Evolutionary conservation across 1,284 basidiomycete species (phyloP), one percentile per base, ranked within the genome.

Genomic region (Cutaneotrichosporon cavernicola): DNA sequence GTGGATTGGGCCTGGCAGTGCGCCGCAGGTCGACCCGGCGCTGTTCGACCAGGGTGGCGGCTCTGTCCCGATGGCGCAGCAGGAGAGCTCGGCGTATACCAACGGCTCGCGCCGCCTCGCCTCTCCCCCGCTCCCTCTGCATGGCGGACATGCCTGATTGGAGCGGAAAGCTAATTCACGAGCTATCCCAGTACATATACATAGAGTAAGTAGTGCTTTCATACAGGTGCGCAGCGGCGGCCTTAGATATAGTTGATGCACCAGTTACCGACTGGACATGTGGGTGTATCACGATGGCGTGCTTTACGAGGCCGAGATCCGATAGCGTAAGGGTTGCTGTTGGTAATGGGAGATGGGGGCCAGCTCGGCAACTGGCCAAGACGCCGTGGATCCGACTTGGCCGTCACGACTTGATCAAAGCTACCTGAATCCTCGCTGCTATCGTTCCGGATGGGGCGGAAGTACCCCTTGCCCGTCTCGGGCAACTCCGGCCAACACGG

Each of bases 1-100:
- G 10, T 70, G 69, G 69, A 14, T 38, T 2, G 36, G 38, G 22
- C 55, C 36, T 1, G 55, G 55, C 13, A 36, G 36, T 13, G 36
- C 55, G 13, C 52, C 60, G 9, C 61, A 59, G 14, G 61, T 68
- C 30, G 69, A 70, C 36, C 56, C 65, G 1, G 60, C 62, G 2
- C 56, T 63, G 3, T 55, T 55, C 21, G 60, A 43, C 2, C 40
- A 31, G 40, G 60, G 60, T 2, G 60, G 52, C 30, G 26, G 31
- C 36, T 14, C 55, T 13, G 38, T 21, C 18, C 14, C 22, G 36
- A 6, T 14, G 5, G 38, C 38, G 36, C 30, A 8, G 18, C 32
- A 38, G 11, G 34, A 36, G 22, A 8, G 21, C 13, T 9, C 36
- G 21, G 38, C 22, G 22, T 56, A 43, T n/a, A 22, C 55, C 11